Evolutionary conservation across 176 grass and related monocot species (phyloP).

Genomic region (Otatea glauca): DNA sequence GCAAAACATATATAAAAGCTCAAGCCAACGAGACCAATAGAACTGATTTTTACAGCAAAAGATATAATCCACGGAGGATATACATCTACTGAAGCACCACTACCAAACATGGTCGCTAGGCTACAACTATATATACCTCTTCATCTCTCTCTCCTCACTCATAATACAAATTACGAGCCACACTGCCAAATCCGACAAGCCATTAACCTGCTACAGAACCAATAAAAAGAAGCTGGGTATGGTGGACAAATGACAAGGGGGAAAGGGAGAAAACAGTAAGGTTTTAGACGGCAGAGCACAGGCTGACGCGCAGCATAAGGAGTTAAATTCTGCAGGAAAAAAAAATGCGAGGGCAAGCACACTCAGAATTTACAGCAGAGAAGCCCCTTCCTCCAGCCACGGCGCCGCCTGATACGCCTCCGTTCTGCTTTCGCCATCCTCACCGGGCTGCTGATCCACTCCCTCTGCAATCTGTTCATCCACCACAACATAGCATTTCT

Average conservation of each 20-base stretch:
- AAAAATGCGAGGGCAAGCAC: not conserved
- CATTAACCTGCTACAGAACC: constrained; percentile 41
- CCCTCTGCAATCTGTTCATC: constrained; percentile 69
- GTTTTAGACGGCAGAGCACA: not conserved
- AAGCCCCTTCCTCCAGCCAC: constrained; percentile 61
- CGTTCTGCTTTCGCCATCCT: constrained; percentile 83
- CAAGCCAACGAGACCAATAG: not conserved
- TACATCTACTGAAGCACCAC: not conserved
- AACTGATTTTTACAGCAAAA: constrained; percentile 9
- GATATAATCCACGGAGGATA: not conserved
- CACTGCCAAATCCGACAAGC: constrained; percentile 29
- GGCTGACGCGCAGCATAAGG: not conserved
- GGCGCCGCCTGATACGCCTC: constrained; percentile 38
- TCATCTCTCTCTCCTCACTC: constrained; percentile 11
- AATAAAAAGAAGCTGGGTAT: constrained; percentile 43
- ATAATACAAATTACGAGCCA: constrained; percentile 33
- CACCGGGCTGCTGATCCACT: constrained; percentile 85
- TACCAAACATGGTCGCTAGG: not conserved
- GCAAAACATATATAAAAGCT: not conserved
- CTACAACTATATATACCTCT: constrained; percentile 43
- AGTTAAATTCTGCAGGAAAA: not conserved
- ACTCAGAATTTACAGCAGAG: constrained; percentile 78
- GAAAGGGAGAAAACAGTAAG: not conserved
- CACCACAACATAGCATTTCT: not conserved
- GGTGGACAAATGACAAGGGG: not conserved